phyloP scores from a whole-genome alignment of 1,139 yeast genomes.

The Lizanozyma gosingica region DNA sequence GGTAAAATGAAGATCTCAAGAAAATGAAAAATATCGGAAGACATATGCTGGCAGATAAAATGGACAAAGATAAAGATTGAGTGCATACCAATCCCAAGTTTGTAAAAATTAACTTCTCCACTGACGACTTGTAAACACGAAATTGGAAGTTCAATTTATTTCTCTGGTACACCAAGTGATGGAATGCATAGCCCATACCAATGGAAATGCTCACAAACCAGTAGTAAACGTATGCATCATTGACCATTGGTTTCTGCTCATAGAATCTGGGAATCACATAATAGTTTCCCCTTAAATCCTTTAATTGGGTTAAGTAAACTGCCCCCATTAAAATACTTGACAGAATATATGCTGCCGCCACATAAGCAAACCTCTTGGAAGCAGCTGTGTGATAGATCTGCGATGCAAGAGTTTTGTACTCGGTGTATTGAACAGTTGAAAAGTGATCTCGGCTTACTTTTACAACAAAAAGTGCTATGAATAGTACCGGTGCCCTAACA shows the following conservation, averaged over 20 bases:
- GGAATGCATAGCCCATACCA: conserved; percentile 35
- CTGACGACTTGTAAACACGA: conserved; percentile 35
- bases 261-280: conserved; percentile 37
- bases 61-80: conserved; percentile 23
- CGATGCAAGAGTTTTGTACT: conserved; percentile 40
- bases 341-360: conserved; percentile 24
- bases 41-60: conserved; percentile 14
- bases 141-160: conserved; percentile 47
- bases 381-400: conserved; percentile 41
- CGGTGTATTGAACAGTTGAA: conserved; percentile 42
- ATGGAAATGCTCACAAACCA: conserved; percentile 32
- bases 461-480: conserved; percentile 29
- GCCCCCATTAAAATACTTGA: conserved; percentile 12
- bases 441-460: conserved; percentile 41
- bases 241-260: conserved; percentile 45
- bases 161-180: conserved; percentile 50
- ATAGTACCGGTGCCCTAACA: conserved; percentile 17
- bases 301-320: neutral
- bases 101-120: conserved; percentile 16
- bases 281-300: conserved; percentile 9
- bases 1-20: conserved; percentile 38
- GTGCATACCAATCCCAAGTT: conserved; percentile 5
- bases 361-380: conserved; percentile 28
- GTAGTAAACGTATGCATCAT: conserved; percentile 53
- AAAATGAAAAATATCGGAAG: conserved; percentile 42